Percentiles rank a stretch among this genome's conserved stretches.
Evolutionary conservation across 176 grass and related monocot species (phyloP).

Genomic region (Eragrostis nindensis): DNA sequence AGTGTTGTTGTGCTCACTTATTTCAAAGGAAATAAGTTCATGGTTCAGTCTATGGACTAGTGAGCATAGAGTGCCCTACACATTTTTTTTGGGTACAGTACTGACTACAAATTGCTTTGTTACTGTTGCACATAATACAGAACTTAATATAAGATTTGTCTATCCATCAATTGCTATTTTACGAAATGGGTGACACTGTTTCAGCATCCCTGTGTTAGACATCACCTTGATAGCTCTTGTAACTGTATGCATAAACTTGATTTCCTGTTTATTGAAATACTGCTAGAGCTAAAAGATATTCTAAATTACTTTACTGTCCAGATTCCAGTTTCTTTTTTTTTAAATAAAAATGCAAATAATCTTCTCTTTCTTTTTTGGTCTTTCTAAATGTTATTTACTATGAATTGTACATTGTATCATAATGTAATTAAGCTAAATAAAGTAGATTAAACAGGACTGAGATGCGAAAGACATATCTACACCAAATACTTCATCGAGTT

Average conservation of each 20-base stretch:
- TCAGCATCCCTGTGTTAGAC: background rate
- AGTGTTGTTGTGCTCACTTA: background rate
- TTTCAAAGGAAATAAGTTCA: conserved; percentile 2
- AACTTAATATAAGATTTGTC: background rate
- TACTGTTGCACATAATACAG: background rate
- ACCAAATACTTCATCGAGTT: background rate
- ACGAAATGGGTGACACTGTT: background rate
- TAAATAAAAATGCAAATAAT: too few species aligned
- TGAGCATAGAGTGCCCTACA: background rate
- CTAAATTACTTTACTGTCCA: background rate
- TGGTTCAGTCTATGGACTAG: background rate
- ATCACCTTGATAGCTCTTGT: background rate
- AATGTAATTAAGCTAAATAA: background rate
- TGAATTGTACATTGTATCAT: background rate
- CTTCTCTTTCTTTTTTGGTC: background rate
- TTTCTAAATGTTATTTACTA: background rate
- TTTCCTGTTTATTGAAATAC: conserved; percentile 8
- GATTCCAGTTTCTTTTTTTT: too few species aligned
- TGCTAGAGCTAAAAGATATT: background rate
- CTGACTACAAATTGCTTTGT: background rate
- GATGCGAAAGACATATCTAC: background rate
- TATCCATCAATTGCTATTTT: background rate
- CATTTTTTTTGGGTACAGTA: background rate
- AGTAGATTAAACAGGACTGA: background rate
- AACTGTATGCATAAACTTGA: background rate